These are phyloP conservation scores for Fusarium verticillioides DNA, from an alignment of 2,329 filamentous ascomycete species.

Conservation along the genomic window DNA sequence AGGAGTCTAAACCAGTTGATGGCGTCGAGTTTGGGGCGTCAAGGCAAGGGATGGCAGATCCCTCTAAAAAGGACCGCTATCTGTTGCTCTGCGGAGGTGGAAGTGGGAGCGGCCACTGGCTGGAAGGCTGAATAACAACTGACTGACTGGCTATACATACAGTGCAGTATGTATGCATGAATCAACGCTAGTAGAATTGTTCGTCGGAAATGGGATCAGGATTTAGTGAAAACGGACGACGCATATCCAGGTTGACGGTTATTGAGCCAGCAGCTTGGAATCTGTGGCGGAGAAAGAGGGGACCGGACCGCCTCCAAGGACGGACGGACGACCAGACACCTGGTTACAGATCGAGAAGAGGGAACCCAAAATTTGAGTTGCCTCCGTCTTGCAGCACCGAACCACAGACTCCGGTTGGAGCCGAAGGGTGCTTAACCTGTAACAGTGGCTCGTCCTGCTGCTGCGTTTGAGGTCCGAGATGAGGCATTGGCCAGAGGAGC, in stretches of 20 bases:
- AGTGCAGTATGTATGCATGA: conserved; percentile 15
- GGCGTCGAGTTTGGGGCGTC: conserved; percentile 32
- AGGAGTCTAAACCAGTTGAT: conserved; percentile 34
- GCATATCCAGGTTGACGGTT: conserved; percentile 3
- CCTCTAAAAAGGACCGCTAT: conserved; percentile 13
- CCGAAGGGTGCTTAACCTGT: conserved; percentile 9
- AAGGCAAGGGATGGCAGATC: conserved; percentile 38
- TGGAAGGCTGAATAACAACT: conserved; percentile 32
- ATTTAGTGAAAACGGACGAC: conserved; percentile 17
- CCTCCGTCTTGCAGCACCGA: not conserved
- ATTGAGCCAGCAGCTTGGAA: conserved; percentile 20
- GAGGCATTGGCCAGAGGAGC: conserved; percentile 24
- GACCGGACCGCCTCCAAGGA: not conserved
- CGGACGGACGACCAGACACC: not conserved
- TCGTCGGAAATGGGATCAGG: conserved; percentile 21
- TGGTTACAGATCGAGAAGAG: conserved; percentile 4
- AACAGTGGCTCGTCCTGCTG: conserved; percentile 8
- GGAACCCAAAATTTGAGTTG: not conserved
- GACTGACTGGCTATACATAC: conserved; percentile 29
- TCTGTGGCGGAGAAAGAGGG: conserved; percentile 17
- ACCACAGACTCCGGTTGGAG: conserved; percentile 12
- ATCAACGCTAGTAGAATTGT: conserved; percentile 30
- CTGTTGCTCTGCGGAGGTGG: not conserved
- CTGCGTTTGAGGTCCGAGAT: conserved; percentile 20
- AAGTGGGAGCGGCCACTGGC: not conserved